Evolutionary conservation across 1,284 basidiomycete genomes (phyloP), one percentile per base, ranked within the genome.

Genomic region (Austroboletus niveus): DNA sequence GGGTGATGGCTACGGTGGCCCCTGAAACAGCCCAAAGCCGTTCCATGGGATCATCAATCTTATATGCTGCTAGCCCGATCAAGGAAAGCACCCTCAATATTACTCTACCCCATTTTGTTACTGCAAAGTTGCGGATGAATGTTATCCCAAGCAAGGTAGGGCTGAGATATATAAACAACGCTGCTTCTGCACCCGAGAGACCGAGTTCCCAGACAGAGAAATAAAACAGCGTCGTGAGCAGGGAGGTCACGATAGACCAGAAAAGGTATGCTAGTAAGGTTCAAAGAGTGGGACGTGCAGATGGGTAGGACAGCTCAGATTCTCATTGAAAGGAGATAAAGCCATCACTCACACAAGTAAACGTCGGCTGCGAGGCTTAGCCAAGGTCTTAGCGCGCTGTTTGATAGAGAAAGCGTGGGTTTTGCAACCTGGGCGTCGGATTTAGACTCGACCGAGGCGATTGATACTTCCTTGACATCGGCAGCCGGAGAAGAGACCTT

Each of bases 191-290:
- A 3, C 90, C 89, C n/a, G 88, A 79, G 45, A 87, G 76, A 44
- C 85, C 89, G 17, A 95, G 83, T 62, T 91, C 80, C 92, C 92
- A 95, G 8, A 95, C 85, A 24, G 89, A 92, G 74, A 92, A 94
- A 71, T 94, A 97, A 73, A 96, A 97, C 7, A 97, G 79, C 36
- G 88, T 87, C 0, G 90, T 86, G 9, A 88, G 82, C 20, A 97
- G 79, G 1, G 85, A 82, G 1, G 94, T 95, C 62, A 92, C 83
- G 39, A 91, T 77, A 0, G 94, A 91, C 92, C 93, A 96, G 66
- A 89, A 94, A 15, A 89, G 77, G 58, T 89, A 91, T 1, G 89
- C 92, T 93, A 62, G 52, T 53, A n/a, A 32, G 8, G n/a, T 48
- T 42, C 39, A 34, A 22, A 24, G 41, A 34, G 51, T 47, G 20